Conservation (phyloP, 1,284 basidiomycete genomes). For the Mycena citricolor region DNA sequence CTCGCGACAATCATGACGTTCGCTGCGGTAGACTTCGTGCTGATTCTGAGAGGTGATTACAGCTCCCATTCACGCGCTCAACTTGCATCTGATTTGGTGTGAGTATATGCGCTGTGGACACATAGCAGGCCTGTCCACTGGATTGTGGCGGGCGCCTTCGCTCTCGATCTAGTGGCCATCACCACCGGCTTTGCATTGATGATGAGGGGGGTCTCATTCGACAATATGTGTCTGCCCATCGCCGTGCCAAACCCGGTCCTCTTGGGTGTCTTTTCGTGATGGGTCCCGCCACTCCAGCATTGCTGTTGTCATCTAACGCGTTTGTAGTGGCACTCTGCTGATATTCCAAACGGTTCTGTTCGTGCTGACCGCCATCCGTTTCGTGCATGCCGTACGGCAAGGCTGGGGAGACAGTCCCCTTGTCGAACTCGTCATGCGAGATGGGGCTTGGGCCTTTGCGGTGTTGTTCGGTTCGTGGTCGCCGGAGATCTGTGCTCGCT, state of each 20-base stretch:
- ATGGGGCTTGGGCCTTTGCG: conserved; percentile 43
- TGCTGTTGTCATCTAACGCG: no score
- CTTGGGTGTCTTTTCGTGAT: conserved; percentile 25
- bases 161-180: conserved; percentile 33
- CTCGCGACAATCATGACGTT: conserved; percentile 30
- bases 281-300: not conserved
- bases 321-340: conserved; percentile 26
- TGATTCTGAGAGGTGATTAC: conserved; percentile 34
- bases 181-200: conserved; percentile 31
- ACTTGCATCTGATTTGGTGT: conserved; percentile 24
- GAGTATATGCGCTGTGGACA: conserved; percentile 37
- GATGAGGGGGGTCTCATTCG: conserved; percentile 32
- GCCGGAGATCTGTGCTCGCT: no score
- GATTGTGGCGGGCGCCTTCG: conserved; percentile 28
- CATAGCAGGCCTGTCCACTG: conserved; percentile 27
- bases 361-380: conserved; percentile 33
- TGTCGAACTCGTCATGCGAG: conserved; percentile 33
- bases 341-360: conserved; percentile 37
- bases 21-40: conserved; percentile 34
- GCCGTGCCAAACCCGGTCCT: conserved; percentile 25
- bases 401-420: conserved; percentile 33
- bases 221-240: conserved; percentile 34
- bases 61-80: not conserved
- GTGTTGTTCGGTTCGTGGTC: no score
- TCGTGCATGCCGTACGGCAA: conserved; percentile 26